Evolutionary conservation across 345 rosid species (phyloP).

Genomic region (Fremontodendron californicum): DNA sequence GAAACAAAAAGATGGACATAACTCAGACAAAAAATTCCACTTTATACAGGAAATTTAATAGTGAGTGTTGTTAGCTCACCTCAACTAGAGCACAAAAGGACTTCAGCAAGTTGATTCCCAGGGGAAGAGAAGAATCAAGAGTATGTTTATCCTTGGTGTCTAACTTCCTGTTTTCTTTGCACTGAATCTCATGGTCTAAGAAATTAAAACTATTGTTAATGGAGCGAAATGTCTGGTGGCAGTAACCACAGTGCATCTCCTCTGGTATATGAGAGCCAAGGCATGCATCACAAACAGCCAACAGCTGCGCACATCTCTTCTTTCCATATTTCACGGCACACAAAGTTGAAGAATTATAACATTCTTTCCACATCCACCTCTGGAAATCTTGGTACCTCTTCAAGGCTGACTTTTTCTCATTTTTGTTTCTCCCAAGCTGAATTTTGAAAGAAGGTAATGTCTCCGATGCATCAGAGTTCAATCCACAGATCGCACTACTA

Average conservation of each 20-base stretch:
- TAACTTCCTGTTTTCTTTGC: conserved; percentile 41
- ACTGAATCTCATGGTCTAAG: conserved; percentile 38
- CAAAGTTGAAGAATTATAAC: conserved; percentile 41
- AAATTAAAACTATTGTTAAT: conserved; percentile 26
- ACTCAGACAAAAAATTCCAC: neutral
- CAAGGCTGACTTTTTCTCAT: conserved; percentile 57
- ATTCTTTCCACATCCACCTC: conserved; percentile 80
- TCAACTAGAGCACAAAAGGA: conserved; percentile 58
- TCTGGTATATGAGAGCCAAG: conserved; percentile 45
- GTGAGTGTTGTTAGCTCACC: conserved; percentile 37
- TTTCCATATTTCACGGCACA: conserved; percentile 55
- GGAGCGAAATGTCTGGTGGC: conserved; percentile 56
- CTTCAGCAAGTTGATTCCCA: conserved; percentile 72
- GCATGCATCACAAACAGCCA: conserved; percentile 71
- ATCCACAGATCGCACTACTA: conserved; percentile 51
- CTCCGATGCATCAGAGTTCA: conserved; percentile 44
- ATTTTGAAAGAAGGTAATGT: conserved; percentile 58
- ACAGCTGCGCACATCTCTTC: conserved; percentile 48
- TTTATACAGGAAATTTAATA: neutral
- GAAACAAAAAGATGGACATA: too few species aligned
- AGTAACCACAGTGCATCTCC: conserved; percentile 55
- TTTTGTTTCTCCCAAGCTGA: conserved; percentile 69
- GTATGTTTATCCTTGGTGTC: conserved; percentile 24
- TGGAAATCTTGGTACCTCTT: conserved; percentile 75
- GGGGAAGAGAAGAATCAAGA: conserved; percentile 52